Evolutionary conservation across 129 eudicot genomes (phyloP), one percentile per base, ranked within the genome.

Genomic region (Flaveria trinervia): DNA sequence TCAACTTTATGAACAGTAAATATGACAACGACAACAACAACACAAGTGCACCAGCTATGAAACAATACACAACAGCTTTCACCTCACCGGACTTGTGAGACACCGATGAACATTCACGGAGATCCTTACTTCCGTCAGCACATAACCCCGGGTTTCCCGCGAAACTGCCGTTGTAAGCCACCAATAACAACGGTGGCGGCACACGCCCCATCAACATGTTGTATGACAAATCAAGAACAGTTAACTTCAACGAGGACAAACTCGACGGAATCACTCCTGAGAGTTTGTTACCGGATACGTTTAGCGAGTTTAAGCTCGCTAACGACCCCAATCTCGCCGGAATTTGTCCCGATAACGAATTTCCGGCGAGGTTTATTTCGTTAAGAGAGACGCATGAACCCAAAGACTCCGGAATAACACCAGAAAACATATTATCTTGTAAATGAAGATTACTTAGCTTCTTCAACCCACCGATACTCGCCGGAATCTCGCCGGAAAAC

Each of bases 111-210:
- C 94, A 89, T 30, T 44, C 65, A 78, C 77, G 71, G 28, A 89
- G 57, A 77, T 75, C 81, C 18, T 68, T 80, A 54, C 71, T 50
- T 67, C 77, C 79, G 17, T 82, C 80, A 51, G 89, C 89, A 68
- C 91, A 89, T 45, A 89, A 70, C n/a, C 91, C 89, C 2, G 84
- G 86, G 44, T 89, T 89, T 72, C 94, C 94, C 0, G 54, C 79
- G 25, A 89, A 89, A 57, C 94, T 89, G 14, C 72, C 72, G 36
- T 56, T 84, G 60, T 70, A 75, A 2, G 79, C 90, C 28, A 73
- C 78, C 23, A 82, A 28, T 45, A 85, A 67, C 54, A 89, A 49
- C 68, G 89, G 55, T 43, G 68, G 79, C 20, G 94, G 89, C 54
- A 89, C 87, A 12, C 72, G 82, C 11, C 94, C 94, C 0, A 48